phyloP scores from a whole-genome alignment of 306 rosid species.

The Cyclanthera cordifolia region DNA sequence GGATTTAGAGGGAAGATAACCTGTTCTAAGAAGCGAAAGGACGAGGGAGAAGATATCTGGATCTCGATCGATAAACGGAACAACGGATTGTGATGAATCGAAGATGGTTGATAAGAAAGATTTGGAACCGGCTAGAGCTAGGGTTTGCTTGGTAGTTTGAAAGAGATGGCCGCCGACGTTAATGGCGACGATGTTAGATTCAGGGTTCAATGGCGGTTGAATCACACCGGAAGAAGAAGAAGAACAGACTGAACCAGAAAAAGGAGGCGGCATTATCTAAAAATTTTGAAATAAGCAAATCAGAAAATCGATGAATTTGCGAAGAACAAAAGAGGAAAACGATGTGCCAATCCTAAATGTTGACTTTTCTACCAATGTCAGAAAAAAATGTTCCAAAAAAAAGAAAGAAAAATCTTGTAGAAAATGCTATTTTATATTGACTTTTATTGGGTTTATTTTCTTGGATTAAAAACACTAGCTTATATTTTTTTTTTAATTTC shows the following conservation, averaged over 20 bases:
- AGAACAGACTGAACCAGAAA: background rate
- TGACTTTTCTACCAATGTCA: too few species aligned
- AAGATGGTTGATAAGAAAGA: constrained; percentile 44
- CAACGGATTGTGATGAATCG: constrained; percentile 22
- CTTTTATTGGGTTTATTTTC: too few species aligned
- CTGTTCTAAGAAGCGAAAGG: constrained; percentile 83
- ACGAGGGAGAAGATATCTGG: constrained; percentile 70
- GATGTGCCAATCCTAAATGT: too few species aligned
- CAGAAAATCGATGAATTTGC: background rate
- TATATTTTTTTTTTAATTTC: too few species aligned
- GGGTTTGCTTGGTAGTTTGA: constrained; percentile 81
- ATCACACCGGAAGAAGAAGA: constrained; percentile 2
- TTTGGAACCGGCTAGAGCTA: constrained; percentile 46
- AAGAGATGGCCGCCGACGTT: constrained; percentile 78
- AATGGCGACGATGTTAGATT: constrained; percentile 42
- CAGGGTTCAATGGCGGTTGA: background rate
- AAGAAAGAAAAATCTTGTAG: too few species aligned
- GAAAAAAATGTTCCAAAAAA: too few species aligned
- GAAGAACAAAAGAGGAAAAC: background rate
- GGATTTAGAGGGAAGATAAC: constrained; percentile 79
- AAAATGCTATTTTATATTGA: too few species aligned
- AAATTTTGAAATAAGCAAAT: too few species aligned
- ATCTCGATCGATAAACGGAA: constrained; percentile 72
- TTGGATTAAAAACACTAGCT: too few species aligned
- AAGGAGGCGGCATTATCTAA: background rate